Conservation (phyloP, 2,329 filamentous ascomycete genomes). For the Neocucurbitaria cava region DNA sequence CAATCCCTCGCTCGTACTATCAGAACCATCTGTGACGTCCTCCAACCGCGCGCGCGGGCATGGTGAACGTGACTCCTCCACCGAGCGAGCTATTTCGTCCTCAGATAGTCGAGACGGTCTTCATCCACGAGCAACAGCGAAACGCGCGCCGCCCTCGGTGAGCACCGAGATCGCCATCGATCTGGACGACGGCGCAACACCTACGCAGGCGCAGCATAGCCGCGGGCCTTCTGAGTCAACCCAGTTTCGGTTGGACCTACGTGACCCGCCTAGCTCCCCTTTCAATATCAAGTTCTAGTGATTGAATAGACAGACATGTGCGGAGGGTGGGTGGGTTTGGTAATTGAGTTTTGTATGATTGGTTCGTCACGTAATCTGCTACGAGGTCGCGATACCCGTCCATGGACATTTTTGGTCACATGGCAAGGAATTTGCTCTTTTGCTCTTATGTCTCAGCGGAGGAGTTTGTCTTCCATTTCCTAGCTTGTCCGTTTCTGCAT, state of each 20-base stretch:
- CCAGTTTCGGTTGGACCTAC: slow-evolving; percentile 45
- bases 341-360: slow-evolving; percentile 36
- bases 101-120: slow-evolving; percentile 40
- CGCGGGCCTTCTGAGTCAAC: slow-evolving; percentile 40
- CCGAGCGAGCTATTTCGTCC: slow-evolving; percentile 38
- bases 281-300: slow-evolving; percentile 48
- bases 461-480: slow-evolving; percentile 39
- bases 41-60: slow-evolving; percentile 25
- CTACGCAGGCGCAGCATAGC: slow-evolving; percentile 43
- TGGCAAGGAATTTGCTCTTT: slow-evolving; percentile 37
- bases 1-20: slow-evolving; percentile 27
- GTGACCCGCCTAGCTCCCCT: slow-evolving; percentile 45
- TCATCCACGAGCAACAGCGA: slow-evolving; percentile 27
- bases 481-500: slow-evolving; percentile 31
- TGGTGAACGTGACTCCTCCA: slow-evolving; percentile 34
- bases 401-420: slow-evolving; percentile 35
- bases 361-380: slow-evolving; percentile 34
- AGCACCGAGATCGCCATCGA: slow-evolving; percentile 33
- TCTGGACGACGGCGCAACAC: slow-evolving; percentile 41
- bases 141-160: slow-evolving; percentile 34
- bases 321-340: slow-evolving; percentile 31
- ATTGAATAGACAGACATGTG: slow-evolving; percentile 18
- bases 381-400: slow-evolving; percentile 46
- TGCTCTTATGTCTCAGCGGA: slow-evolving; percentile 39
- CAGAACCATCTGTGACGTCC: slow-evolving; percentile 32